Percentiles rank a stretch among this genome's conserved stretches.
Evolutionary conservation across 139 green algal species (phyloP).

Genomic region (Edaphochlamys debaryana): DNA sequence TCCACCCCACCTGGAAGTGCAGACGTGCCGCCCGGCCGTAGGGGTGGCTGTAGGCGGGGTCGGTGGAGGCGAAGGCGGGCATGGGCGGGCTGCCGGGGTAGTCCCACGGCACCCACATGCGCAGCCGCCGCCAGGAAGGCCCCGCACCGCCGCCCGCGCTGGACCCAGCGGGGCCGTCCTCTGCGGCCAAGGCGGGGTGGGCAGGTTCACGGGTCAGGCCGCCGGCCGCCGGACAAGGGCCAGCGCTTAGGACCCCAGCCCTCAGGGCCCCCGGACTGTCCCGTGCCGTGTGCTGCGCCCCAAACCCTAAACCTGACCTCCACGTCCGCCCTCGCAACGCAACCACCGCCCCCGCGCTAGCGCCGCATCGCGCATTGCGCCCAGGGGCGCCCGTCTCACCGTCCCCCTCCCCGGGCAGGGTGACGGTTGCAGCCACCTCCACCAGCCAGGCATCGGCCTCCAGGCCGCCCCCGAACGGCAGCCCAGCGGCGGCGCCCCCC

Average conservation of each 20-base stretch:
- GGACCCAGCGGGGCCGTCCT: neutral
- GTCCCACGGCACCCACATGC: slow-evolving; percentile 10
- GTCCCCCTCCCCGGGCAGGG: neutral
- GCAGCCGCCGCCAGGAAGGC: slow-evolving; percentile 8
- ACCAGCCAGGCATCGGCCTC: slow-evolving; percentile 11
- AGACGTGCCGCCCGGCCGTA: slow-evolving; percentile 22
- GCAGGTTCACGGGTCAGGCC: too few relatives aligned
- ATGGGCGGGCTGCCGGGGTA: neutral
- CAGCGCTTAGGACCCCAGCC: too few relatives aligned
- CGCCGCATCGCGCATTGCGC: too few relatives aligned
- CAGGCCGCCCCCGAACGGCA: too few relatives aligned
- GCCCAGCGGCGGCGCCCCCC: too few relatives aligned
- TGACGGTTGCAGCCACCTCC: neutral
- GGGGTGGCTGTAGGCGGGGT: slow-evolving; percentile 19
- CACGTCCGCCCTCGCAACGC: too few relatives aligned
- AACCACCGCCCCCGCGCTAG: too few relatives aligned
- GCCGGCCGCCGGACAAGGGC: too few relatives aligned
- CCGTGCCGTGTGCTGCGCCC: too few relatives aligned
- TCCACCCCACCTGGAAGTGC: slow-evolving; percentile 39
- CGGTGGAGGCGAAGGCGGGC: slow-evolving; percentile 26
- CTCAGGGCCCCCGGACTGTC: too few relatives aligned
- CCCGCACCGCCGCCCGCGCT: neutral
- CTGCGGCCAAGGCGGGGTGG: neutral
- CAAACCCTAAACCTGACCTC: too few relatives aligned
- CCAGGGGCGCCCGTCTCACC: too few relatives aligned